These are phyloP conservation scores for Cytospora mali DNA, from an alignment of 2,329 filamentous ascomycete species.

Conservation along the genomic window DNA sequence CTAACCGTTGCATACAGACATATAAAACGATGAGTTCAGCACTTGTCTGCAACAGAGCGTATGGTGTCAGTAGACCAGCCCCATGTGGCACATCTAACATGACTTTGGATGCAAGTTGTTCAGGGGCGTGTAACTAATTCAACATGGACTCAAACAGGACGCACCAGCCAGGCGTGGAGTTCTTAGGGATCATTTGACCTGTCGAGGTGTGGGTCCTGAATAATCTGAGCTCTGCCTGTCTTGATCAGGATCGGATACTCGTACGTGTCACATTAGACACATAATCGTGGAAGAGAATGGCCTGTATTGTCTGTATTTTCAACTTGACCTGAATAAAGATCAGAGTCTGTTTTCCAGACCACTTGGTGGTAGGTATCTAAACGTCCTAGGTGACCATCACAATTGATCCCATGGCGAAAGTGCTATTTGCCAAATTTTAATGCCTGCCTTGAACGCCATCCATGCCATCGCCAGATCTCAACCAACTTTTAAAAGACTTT, in stretches of 20 bases:
- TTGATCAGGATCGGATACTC: neutral
- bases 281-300: constrained; percentile 3
- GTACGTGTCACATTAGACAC: neutral
- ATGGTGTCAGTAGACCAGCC: no score
- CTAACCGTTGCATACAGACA: no score
- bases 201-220: neutral
- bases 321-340: constrained; percentile 14
- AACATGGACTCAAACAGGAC: no score
- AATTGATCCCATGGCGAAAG: constrained; percentile 15
- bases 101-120: no score
- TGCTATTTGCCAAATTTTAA: constrained; percentile 19
- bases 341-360: constrained; percentile 20
- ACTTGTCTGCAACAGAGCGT: no score
- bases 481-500: constrained; percentile 18
- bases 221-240: neutral
- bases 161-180: no score
- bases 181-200: no score
- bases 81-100: no score
- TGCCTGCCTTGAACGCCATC: constrained; percentile 32
- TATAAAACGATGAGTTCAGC: no score
- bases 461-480: constrained; percentile 31
- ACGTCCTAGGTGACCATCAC: constrained; percentile 13
- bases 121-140: no score
- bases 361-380: constrained; percentile 22
- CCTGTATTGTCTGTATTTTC: constrained; percentile 17